These are phyloP conservation scores for Nicotiana undulata DNA, from an alignment of 257 asterid genomes.

Conservation along the genomic window DNA sequence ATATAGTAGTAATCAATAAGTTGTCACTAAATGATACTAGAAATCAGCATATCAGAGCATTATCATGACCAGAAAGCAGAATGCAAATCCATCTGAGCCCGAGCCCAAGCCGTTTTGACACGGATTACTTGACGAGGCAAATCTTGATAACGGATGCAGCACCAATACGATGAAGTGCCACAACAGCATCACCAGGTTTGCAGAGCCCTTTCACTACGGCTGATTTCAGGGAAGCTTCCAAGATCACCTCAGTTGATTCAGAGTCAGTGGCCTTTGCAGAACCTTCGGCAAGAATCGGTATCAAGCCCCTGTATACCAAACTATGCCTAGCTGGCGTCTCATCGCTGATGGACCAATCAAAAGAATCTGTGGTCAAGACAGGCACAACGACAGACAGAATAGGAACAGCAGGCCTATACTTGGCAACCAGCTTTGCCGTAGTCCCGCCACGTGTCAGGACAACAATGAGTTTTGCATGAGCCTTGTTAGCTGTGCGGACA, in stretches of 20 bases:
- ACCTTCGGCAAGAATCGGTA: slow-evolving; percentile 77
- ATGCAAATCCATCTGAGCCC: neutral
- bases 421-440: slow-evolving; percentile 80
- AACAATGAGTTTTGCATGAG: slow-evolving; percentile 60
- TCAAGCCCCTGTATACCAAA: slow-evolving; percentile 66
- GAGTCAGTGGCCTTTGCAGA: slow-evolving; percentile 71
- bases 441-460: slow-evolving; percentile 85
- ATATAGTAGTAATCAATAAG: neutral
- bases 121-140: slow-evolving; percentile 48
- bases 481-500: slow-evolving; percentile 68
- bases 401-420: slow-evolving; percentile 82
- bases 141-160: slow-evolving; percentile 71
- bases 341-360: slow-evolving; percentile 74
- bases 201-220: slow-evolving; percentile 56
- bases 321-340: slow-evolving; percentile 85
- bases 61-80: slow-evolving; percentile 1
- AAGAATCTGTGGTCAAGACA: slow-evolving; percentile 50
- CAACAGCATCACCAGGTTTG: slow-evolving; percentile 64
- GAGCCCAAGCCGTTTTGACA: slow-evolving; percentile 6
- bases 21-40: neutral
- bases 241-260: slow-evolving; percentile 68
- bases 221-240: slow-evolving; percentile 49
- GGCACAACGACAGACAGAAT: slow-evolving; percentile 81
- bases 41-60: neutral
- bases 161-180: slow-evolving; percentile 75